A percentile compares a stretch with the other conserved stretches of the same genome.
These are phyloP conservation scores for Podospora didyma DNA, from an alignment of 495 filamentous ascomycete species.

Conservation along the genomic window DNA sequence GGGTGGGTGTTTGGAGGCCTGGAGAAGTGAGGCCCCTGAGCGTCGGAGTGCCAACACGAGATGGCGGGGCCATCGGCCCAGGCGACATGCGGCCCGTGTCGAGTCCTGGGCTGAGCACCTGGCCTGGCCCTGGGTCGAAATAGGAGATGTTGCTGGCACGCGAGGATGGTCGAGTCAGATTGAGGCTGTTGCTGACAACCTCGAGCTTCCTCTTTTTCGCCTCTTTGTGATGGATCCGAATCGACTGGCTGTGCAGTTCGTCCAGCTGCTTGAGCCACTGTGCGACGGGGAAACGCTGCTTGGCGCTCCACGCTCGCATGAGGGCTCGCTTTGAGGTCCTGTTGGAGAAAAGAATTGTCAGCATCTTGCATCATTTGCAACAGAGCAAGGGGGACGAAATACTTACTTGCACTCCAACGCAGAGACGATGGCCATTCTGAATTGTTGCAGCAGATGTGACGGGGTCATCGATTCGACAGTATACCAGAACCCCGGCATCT, in stretches of 20 bases:
- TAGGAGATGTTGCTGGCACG: constrained; percentile 16
- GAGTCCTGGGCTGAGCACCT: constrained; percentile 14
- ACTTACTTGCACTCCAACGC: constrained; percentile 57
- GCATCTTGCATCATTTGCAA: not conserved
- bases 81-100: constrained; percentile 14
- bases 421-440: constrained; percentile 62
- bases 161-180: constrained; percentile 19
- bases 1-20: constrained; percentile 16
- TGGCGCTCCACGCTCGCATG: constrained; percentile 73
- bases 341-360: constrained; percentile 7
- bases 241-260: constrained; percentile 52
- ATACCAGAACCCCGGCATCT: constrained; percentile 79
- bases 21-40: constrained; percentile 17
- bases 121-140: constrained; percentile 7
- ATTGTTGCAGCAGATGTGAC: constrained; percentile 67
- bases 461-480: constrained; percentile 67
- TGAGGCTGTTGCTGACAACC: constrained; percentile 14
- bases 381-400: constrained; percentile 2
- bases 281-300: constrained; percentile 71
- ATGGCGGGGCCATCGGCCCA: constrained; percentile 4
- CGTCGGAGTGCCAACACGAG: constrained; percentile 4
- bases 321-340: constrained; percentile 48
- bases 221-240: constrained; percentile 35
- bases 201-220: constrained; percentile 31
- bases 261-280: constrained; percentile 64